Base-by-base conservation (phyloP, 2,329 filamentous ascomycete species). In the Cladosporium sp. region DNA sequence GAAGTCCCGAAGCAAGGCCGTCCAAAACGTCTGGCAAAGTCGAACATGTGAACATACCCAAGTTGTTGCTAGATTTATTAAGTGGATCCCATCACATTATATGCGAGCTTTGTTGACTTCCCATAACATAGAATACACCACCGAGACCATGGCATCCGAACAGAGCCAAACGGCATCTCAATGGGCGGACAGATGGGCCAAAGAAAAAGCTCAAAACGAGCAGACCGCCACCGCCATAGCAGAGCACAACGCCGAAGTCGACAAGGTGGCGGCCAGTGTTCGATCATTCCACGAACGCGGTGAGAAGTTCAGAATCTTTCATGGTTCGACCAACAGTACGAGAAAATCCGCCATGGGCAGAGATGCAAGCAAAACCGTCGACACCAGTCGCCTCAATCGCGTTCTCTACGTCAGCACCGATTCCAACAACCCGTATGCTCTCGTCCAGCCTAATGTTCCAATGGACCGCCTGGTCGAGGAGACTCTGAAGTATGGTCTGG, bases 311-410 rank as follows among this genome's bases (percentile, higher is more conserved):
- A 78, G 85, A n/a, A 83, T 90, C 62, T 86, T 82, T 59, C 86
- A 90, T 68, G 86, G 86, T 53, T 82, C 84, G 0, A 89, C 86
- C 20, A 89, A 88, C 69, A 87, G 82, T 67, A 90, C 86, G 32
- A 82, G 86, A 20, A 46, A 46, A 25, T 25, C 32, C 4, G 32
- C 43, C 4, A 13, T 38, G 33, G 43, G 43, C 33, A 46, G 30
- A 27, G 35, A 38, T 15, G 13, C n/a, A 11, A 38, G 35, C 35
- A 45, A 32, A 8, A 50, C 48, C 7, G 66, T 79, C 38, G 73
- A 78, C 55, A 76, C 73, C n/a, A 73, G 69, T 54, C 62, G 59
- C 3, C 67, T 78, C n/a, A 71, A 70, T 29, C 63, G 75, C 58
- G 70, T 79, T 1, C 55, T 79, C 7, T 55, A 62, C 7, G 67